Evolutionary conservation across 2,329 filamentous ascomycete genomes (phyloP).

Genomic region (Phaeoacremonium minimum): DNA sequence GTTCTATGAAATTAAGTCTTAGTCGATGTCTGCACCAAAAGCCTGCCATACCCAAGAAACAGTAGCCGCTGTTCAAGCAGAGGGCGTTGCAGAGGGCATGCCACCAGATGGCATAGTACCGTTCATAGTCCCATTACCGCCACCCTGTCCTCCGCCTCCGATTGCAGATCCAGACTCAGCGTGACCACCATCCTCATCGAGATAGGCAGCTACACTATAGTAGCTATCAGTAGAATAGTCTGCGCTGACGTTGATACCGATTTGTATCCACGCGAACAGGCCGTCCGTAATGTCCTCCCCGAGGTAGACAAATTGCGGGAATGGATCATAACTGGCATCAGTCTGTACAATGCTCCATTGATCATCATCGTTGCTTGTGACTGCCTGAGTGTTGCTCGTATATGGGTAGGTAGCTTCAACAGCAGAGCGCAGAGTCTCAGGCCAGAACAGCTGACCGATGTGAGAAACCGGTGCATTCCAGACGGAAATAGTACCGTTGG

Average conservation of each 20-base stretch:
- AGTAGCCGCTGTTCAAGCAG: neutral
- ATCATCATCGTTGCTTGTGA: slow-evolving; percentile 24
- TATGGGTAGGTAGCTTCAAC: slow-evolving; percentile 23
- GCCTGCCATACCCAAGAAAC: no score
- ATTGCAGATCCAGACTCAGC: slow-evolving; percentile 5
- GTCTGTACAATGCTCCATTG: slow-evolving; percentile 23
- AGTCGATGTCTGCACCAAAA: no score
- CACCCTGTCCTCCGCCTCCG: neutral
- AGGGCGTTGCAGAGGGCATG: neutral
- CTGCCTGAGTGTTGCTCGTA: slow-evolving; percentile 18
- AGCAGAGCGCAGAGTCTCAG: slow-evolving; percentile 20
- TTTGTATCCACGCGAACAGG: slow-evolving; percentile 43
- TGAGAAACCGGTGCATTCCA: slow-evolving; percentile 19
- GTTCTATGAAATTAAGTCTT: no score
- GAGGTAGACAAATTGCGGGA: slow-evolving; percentile 47
- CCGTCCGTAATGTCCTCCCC: slow-evolving; percentile 41
- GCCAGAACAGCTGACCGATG: slow-evolving; percentile 26
- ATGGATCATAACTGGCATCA: slow-evolving; percentile 32
- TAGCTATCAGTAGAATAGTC: slow-evolving; percentile 12
- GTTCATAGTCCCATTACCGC: slow-evolving; percentile 3
- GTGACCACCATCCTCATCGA: slow-evolving; percentile 7
- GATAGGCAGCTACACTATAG: slow-evolving; percentile 8
- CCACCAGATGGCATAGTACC: neutral
- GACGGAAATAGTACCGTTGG: slow-evolving; percentile 20
- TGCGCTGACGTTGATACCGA: slow-evolving; percentile 37